Evolutionary conservation across 257 asterid species (phyloP).

Genomic region (Nyctanthes arbortristis): DNA sequence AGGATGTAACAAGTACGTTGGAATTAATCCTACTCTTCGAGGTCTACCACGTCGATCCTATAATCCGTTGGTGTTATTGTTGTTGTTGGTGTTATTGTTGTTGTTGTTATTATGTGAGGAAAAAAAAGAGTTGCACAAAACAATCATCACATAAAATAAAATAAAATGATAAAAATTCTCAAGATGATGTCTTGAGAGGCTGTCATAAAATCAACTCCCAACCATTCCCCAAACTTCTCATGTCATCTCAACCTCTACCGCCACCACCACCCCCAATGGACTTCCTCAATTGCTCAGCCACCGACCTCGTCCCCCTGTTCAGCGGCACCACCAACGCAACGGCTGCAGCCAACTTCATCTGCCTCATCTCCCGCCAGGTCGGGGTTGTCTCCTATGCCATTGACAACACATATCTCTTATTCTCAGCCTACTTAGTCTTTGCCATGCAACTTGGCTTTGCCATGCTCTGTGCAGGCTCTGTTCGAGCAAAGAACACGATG

Average conservation of each 20-base stretch:
- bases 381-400: background rate
- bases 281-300: background rate
- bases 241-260: no score
- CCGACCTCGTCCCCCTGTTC: background rate
- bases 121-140: no score
- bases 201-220: background rate
- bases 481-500: constrained; percentile 8
- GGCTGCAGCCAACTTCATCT: background rate
- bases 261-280: no score
- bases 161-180: background rate
- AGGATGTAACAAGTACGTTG: no score
- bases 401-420: constrained; percentile 6
- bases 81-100: no score
- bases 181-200: background rate
- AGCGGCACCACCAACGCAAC: background rate
- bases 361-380: background rate
- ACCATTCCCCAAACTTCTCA: background rate
- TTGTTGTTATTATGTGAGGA: no score
- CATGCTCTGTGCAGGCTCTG: constrained; percentile 13
- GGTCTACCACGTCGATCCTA: no score
- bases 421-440: constrained; percentile 6
- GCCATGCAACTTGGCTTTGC: constrained; percentile 11
- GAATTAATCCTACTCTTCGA: no score
- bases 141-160: background rate
- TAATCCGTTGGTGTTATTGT: no score